Evolutionary conservation across 192 early-diverging fungal species (phyloP).

Genomic region (Coemansia aciculifera): DNA sequence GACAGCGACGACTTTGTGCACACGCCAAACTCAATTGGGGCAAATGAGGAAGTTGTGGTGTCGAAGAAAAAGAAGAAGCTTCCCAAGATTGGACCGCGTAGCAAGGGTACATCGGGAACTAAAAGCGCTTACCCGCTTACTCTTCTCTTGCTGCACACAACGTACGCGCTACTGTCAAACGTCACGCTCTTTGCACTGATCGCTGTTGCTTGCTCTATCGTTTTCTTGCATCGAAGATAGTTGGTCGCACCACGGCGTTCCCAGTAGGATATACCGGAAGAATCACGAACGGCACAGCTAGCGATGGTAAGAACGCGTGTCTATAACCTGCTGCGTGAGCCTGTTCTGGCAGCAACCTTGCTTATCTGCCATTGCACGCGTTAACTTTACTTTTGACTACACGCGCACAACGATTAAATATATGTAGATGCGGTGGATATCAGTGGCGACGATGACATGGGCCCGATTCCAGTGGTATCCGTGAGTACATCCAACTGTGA

Average conservation of each 20-base stretch:
- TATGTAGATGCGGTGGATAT: not conserved
- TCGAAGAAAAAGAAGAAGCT: constrained; percentile 15
- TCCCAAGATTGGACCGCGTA: constrained; percentile 11
- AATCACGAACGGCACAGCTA: not conserved
- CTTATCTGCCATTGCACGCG: not conserved
- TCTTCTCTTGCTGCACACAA: not conserved
- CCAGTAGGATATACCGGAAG: not conserved
- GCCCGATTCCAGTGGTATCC: not conserved
- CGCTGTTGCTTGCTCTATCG: not conserved
- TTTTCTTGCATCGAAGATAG: not conserved
- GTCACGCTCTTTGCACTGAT: not conserved
- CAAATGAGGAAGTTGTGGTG: not conserved
- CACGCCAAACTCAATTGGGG: not conserved
- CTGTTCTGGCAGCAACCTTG: not conserved
- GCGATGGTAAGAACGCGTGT: not conserved
- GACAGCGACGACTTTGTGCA: not conserved
- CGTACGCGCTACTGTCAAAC: not conserved
- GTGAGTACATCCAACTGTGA: not conserved
- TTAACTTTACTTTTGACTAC: not conserved
- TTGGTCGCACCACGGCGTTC: constrained; percentile 1
- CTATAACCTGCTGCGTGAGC: not conserved
- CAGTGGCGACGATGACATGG: not conserved
- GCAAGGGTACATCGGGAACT: constrained; percentile 21
- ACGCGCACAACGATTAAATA: not conserved
- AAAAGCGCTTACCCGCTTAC: not conserved